These are phyloP conservation scores for Paspalum notatum DNA, from an alignment of 176 grass and related monocot genomes.

Conservation along the genomic window DNA sequence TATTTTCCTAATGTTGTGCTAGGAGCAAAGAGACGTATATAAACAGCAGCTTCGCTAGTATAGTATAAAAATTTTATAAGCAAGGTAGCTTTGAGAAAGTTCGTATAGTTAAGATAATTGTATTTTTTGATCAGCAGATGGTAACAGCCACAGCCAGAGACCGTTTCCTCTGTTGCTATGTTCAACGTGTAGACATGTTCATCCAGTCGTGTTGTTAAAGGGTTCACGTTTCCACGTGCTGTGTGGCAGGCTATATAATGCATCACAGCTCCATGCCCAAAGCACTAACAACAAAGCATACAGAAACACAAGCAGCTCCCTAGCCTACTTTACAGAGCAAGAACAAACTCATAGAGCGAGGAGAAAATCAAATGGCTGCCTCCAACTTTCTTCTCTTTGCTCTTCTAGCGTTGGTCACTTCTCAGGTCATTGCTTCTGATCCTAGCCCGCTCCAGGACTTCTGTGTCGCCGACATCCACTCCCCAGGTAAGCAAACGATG, in stretches of 20 bases:
- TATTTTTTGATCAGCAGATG: neutral
- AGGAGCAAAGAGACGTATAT: too few species aligned
- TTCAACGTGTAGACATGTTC: neutral
- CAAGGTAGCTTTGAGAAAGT: neutral
- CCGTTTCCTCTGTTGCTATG: neutral
- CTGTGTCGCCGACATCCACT: slow-evolving; percentile 4
- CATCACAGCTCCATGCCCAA: neutral
- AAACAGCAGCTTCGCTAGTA: too few species aligned
- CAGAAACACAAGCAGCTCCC: neutral
- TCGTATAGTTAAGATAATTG: neutral
- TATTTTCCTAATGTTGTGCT: too few species aligned
- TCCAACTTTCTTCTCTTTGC: neutral
- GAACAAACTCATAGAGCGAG: neutral
- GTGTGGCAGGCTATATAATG: neutral
- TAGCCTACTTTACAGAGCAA: neutral
- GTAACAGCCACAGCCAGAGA: neutral
- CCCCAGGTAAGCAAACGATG: neutral
- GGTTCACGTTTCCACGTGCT: neutral
- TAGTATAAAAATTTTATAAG: neutral
- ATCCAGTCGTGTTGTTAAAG: too few species aligned
- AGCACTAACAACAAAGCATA: neutral
- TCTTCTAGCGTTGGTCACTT: slow-evolving; percentile 10
- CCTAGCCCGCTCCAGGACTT: slow-evolving; percentile 38
- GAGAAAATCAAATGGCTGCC: neutral
- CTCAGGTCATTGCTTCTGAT: slow-evolving; percentile 24